These are phyloP conservation scores for Babesia divergens DNA, from an alignment of 169 alveolate species.

Conservation along the genomic window DNA sequence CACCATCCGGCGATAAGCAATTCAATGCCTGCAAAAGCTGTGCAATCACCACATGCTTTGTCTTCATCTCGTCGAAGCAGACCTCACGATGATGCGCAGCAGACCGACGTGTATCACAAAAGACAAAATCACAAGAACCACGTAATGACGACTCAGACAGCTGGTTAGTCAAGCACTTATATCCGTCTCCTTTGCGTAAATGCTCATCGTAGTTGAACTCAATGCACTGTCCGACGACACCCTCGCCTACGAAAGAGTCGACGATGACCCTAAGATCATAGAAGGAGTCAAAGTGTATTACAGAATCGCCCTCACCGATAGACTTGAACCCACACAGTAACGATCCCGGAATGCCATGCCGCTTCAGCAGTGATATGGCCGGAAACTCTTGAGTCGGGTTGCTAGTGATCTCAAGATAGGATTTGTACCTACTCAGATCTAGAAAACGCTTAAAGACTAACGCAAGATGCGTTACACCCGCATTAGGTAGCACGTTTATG, in stretches of 20 bases:
- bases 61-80: conserved; percentile 15
- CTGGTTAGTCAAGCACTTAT: conserved; percentile 19
- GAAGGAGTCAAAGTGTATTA: conserved; percentile 33
- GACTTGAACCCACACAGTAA: conserved; percentile 22
- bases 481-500: conserved; percentile 32
- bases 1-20: conserved; percentile 64
- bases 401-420: conserved; percentile 52
- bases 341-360: conserved; percentile 47
- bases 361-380: conserved; percentile 43
- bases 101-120: conserved; percentile 27
- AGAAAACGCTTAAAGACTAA: conserved; percentile 14
- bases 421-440: conserved; percentile 10
- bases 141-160: conserved; percentile 31
- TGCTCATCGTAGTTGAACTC: conserved; percentile 49
- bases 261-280: conserved; percentile 46
- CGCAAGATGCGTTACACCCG: conserved; percentile 33
- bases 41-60: conserved; percentile 46
- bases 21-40: conserved; percentile 66
- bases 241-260: conserved; percentile 55
- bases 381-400: conserved; percentile 57
- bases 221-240: conserved; percentile 19
- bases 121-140: conserved; percentile 39
- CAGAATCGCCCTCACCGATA: neutral
- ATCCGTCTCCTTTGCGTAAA: neutral
- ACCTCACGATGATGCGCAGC: conserved; percentile 34